These are phyloP conservation scores for Citrus unshiu DNA, from an alignment of 345 rosid genomes.

Conservation along the genomic window DNA sequence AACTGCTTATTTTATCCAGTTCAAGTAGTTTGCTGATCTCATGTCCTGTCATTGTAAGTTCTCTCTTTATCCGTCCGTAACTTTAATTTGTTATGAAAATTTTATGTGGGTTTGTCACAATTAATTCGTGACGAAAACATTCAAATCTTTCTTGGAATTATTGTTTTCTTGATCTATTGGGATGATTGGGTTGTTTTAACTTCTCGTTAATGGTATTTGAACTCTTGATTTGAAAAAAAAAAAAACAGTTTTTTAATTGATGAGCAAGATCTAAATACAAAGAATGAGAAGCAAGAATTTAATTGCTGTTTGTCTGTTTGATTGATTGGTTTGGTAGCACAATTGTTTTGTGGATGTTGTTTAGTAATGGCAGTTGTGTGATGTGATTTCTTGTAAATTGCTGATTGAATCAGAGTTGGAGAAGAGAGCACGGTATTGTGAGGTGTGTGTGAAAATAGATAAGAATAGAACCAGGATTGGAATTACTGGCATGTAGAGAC, in stretches of 20 bases:
- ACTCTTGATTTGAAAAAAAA: neutral
- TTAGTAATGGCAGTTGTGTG: neutral
- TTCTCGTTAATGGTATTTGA: neutral
- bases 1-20: neutral
- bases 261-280: neutral
- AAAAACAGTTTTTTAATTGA: neutral
- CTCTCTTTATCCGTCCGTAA: neutral
- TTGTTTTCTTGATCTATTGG: neutral
- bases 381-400: neutral
- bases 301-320: neutral
- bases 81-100: neutral
- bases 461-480: neutral
- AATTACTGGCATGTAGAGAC: neutral
- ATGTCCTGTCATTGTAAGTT: neutral
- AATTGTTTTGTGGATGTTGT: neutral
- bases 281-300: neutral
- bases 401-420: neutral
- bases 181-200: neutral
- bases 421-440: neutral
- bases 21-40: neutral
- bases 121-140: neutral
- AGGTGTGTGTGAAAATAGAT: neutral
- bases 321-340: neutral
- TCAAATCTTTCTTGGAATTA: neutral
- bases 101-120: neutral